phyloP scores from a whole-genome alignment of 2,329 filamentous ascomycete species.

The Achaetomium macrosporum region DNA sequence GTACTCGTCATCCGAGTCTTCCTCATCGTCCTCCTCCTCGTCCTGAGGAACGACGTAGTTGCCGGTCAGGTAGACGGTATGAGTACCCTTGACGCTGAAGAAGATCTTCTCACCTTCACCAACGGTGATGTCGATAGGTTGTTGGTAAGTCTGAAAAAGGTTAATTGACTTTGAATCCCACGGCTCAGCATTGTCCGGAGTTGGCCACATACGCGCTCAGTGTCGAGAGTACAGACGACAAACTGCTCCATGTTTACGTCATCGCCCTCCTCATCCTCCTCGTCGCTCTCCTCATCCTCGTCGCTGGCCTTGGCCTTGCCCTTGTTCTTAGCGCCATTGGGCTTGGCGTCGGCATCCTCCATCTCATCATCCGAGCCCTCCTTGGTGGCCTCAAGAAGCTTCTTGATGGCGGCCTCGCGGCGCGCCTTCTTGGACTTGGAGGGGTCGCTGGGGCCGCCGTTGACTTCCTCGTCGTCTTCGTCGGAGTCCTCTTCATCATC shows the following conservation, averaged over 20 bases:
- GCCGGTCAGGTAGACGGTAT: conserved; percentile 86
- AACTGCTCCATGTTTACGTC: conserved; percentile 74
- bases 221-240: conserved; percentile 92
- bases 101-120: conserved; percentile 83
- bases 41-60: conserved; percentile 81
- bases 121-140: conserved; percentile 88
- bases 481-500: conserved; percentile 46
- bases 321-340: conserved; percentile 51
- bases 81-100: conserved; percentile 86
- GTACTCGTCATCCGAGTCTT: conserved; percentile 67
- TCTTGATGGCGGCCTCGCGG: conserved; percentile 69
- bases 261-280: conserved; percentile 57
- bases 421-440: conserved; percentile 83
- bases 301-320: conserved; percentile 62
- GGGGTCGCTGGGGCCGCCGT: conserved; percentile 88
- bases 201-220: conserved; percentile 64
- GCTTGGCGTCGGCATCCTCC: conserved; percentile 59
- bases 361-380: conserved; percentile 64
- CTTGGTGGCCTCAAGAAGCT: conserved; percentile 65
- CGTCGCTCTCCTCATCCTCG: conserved; percentile 53
- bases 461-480: conserved; percentile 65
- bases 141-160: conserved; percentile 73
- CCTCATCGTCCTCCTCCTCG: conserved; percentile 59
- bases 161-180: conserved; percentile 22
- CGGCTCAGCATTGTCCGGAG: too few relatives aligned